Conservation (phyloP, 805 yeast genomes). For the Zygosaccharomyces pseudorouxii region DNA sequence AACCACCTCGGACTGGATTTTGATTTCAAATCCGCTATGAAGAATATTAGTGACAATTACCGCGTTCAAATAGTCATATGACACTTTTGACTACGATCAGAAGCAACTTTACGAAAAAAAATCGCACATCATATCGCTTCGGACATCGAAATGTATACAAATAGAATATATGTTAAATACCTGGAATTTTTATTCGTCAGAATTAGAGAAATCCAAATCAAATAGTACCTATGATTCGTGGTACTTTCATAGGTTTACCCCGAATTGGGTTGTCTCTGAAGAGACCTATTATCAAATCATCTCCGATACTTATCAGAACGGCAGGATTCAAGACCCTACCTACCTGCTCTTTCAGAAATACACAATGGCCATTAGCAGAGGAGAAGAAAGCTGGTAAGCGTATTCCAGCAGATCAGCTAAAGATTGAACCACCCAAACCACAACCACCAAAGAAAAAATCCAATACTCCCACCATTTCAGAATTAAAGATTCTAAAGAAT, state of each 20-base stretch:
- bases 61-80: too few species aligned
- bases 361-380: neutral
- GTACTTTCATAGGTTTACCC: neutral
- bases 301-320: neutral
- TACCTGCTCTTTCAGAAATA: neutral
- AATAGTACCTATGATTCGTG: neutral
- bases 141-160: neutral
- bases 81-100: neutral
- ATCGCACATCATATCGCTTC: constrained; percentile 1
- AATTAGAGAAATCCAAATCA: neutral
- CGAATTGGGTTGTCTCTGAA: neutral
- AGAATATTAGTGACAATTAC: neutral
- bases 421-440: constrained; percentile 13
- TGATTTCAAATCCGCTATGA: neutral
- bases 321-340: constrained; percentile 1
- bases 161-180: neutral
- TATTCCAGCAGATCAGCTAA: constrained; percentile 1
- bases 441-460: constrained; percentile 12
- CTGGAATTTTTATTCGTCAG: neutral
- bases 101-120: neutral
- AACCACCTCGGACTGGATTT: neutral
- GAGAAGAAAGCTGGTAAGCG: constrained; percentile 3
- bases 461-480: constrained; percentile 36
- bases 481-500: constrained; percentile 53
- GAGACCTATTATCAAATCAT: neutral